Evolutionary conservation across 768 basidiomycete species (phyloP).

Genomic region (Russula emetica): DNA sequence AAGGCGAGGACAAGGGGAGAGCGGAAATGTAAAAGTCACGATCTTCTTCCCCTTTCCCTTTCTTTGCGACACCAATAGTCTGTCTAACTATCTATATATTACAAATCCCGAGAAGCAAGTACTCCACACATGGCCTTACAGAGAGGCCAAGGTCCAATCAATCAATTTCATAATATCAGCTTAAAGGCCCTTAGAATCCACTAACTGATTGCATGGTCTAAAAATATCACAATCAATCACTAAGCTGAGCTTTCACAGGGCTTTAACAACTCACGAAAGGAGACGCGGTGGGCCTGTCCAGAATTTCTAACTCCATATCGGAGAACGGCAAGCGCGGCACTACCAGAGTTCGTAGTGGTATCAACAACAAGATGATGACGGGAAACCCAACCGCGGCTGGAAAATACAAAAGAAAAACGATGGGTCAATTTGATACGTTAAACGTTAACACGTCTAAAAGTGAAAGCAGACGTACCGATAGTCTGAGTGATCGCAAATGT

Average conservation of each 20-base stretch:
- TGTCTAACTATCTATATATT: too few relatives aligned
- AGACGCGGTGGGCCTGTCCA: constrained; percentile 90
- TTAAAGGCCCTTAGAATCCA: constrained; percentile 11
- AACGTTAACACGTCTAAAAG: background rate
- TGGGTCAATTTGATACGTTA: background rate
- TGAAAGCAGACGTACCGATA: constrained; percentile 48
- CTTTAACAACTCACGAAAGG: constrained; percentile 57
- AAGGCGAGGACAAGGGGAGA: too few relatives aligned
- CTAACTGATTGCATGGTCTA: constrained; percentile 28
- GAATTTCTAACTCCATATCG: constrained; percentile 66
- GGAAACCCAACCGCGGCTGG: constrained; percentile 88
- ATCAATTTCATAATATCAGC: background rate
- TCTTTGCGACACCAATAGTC: too few relatives aligned
- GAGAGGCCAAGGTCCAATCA: too few relatives aligned
- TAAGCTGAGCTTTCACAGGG: background rate
- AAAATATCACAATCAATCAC: background rate
- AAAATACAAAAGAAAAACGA: background rate
- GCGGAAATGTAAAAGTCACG: too few relatives aligned
- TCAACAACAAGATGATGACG: constrained; percentile 75
- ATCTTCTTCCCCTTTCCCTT: too few relatives aligned
- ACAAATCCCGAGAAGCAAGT: background rate
- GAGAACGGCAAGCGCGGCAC: constrained; percentile 76
- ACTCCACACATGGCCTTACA: background rate
- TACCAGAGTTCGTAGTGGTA: constrained; percentile 69
- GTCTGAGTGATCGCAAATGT: constrained; percentile 92